These are phyloP conservation scores for Torulaspora indica DNA, from an alignment of 805 yeast species.

Conservation along the genomic window DNA sequence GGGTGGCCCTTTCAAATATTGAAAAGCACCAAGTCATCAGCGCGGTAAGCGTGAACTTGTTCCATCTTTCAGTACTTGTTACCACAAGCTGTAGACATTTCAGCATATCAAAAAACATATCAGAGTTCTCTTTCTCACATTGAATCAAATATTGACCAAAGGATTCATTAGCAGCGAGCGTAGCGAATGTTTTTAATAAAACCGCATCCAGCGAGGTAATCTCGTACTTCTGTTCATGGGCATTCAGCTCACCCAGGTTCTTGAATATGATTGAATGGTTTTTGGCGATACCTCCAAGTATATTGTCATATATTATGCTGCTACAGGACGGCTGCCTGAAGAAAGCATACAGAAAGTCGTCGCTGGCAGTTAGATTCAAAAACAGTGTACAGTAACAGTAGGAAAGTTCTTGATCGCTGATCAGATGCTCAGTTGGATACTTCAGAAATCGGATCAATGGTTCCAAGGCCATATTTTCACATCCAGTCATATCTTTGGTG, in stretches of 20 bases:
- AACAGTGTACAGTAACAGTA: constrained; percentile 24
- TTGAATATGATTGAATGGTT: constrained; percentile 16
- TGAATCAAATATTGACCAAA: constrained; percentile 31
- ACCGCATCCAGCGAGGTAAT: constrained; percentile 20
- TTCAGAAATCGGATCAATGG: constrained; percentile 18
- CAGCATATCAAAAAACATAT: constrained; percentile 18
- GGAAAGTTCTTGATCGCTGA: constrained; percentile 10
- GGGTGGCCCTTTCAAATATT: constrained; percentile 26
- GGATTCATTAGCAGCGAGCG: constrained; percentile 36
- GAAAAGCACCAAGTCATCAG: constrained; percentile 40
- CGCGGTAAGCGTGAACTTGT: constrained; percentile 37
- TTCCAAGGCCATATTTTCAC: constrained; percentile 21
- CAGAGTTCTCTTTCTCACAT: constrained; percentile 12
- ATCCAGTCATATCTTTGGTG: constrained; percentile 16
- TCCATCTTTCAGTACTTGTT: constrained; percentile 39
- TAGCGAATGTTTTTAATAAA: constrained; percentile 30
- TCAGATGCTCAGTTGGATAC: constrained; percentile 20
- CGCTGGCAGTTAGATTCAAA: constrained; percentile 21
- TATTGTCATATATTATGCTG: constrained; percentile 18
- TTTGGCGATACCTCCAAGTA: constrained; percentile 16
- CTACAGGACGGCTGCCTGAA: constrained; percentile 19
- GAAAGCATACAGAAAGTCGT: constrained; percentile 27
- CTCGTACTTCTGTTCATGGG: constrained; percentile 5
- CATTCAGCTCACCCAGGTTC: constrained; percentile 1
- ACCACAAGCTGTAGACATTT: constrained; percentile 33